Percentiles rank a stretch among this genome's conserved stretches.
Evolutionary conservation across 441 rosid genomes (phyloP).

Genomic region (Pelargonium myrrhifolium): DNA sequence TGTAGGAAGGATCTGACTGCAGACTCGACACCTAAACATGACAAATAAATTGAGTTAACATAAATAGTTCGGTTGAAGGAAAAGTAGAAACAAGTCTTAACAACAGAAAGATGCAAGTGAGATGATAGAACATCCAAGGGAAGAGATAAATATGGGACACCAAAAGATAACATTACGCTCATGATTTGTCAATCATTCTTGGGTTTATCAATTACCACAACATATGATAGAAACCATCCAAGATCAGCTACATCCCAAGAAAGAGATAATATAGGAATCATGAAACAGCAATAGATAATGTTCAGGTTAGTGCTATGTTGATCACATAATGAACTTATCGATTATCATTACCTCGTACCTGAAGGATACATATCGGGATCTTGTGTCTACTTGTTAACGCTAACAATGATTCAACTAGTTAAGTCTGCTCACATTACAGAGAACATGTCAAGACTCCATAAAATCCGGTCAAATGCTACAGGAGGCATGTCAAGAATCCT

Average conservation of each 20-base stretch:
- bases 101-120: too few relatives aligned
- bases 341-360: neutral
- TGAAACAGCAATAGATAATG: neutral
- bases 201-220: too few relatives aligned
- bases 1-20: constrained; percentile 73
- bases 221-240: neutral
- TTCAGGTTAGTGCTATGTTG: neutral
- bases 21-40: constrained; percentile 69
- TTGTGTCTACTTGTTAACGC: neutral
- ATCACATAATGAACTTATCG: too few relatives aligned
- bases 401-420: neutral
- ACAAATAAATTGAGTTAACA: neutral
- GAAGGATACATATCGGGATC: neutral
- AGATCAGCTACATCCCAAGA: neutral
- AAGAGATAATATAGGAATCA: neutral
- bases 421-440: too few relatives aligned
- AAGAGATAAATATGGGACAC: neutral
- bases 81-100: too few relatives aligned
- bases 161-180: too few relatives aligned
- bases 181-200: too few relatives aligned
- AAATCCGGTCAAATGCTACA: too few relatives aligned
- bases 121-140: neutral
- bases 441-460: too few relatives aligned
- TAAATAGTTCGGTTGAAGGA: neutral
- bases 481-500: too few relatives aligned